Conservation (phyloP, 257 asterid species). For the Primulina tabacum region DNA sequence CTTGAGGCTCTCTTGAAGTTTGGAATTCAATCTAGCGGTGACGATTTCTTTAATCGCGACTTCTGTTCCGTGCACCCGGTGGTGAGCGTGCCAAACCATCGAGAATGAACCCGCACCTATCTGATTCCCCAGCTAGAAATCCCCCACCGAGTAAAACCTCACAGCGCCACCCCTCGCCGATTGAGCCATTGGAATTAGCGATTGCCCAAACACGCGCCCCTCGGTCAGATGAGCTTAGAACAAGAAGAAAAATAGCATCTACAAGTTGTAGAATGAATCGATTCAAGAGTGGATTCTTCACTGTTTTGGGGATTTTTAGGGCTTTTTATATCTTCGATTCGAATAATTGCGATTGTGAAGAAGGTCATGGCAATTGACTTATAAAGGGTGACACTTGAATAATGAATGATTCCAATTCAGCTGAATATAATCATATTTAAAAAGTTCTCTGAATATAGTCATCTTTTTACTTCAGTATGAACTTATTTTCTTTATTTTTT, state of each 20-base stretch:
- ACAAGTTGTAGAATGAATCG: background rate
- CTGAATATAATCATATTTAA: too few species aligned
- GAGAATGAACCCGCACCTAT: conserved; percentile 86
- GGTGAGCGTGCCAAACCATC: conserved; percentile 98
- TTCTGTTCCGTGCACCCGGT: conserved; percentile 76
- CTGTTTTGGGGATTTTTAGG: background rate
- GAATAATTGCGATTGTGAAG: background rate
- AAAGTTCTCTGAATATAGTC: too few species aligned
- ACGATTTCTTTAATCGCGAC: conserved; percentile 86
- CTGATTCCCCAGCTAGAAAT: conserved; percentile 69
- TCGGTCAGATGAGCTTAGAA: conserved; percentile 16
- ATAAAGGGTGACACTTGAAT: conserved; percentile 5
- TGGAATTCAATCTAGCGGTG: conserved; percentile 55
- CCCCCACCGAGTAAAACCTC: conserved; percentile 61
- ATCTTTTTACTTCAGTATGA: too few species aligned
- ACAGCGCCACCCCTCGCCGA: conserved; percentile 39
- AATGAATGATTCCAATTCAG: background rate
- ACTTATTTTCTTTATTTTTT: too few species aligned
- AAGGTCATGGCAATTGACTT: background rate
- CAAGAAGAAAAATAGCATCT: background rate
- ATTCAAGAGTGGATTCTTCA: background rate
- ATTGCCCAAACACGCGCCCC: conserved; percentile 17
- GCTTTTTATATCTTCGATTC: background rate
- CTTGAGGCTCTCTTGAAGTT: conserved; percentile 74
- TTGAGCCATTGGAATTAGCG: conserved; percentile 51